Percentiles rank a stretch among this genome's conserved stretches.
Conservation (phyloP, 768 basidiomycete genomes). For the Hirschioporus abietinus region DNA sequence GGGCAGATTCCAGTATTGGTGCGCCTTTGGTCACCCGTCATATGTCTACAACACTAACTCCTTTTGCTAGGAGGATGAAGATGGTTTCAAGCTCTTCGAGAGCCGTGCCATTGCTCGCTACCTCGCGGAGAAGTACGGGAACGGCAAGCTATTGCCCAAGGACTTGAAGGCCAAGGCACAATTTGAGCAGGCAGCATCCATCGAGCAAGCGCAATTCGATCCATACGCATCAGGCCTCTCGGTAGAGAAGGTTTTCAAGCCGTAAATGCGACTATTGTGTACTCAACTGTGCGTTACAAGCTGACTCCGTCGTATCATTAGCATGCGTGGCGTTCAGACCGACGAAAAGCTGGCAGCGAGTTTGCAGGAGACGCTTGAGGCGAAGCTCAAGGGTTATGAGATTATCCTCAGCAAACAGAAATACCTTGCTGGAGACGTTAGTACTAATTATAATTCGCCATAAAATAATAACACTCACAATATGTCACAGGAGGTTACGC, state of each 20-base stretch:
- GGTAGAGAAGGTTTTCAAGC: conserved; percentile 46
- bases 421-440: conserved; percentile 40
- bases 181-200: conserved; percentile 24
- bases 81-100: conserved; percentile 23
- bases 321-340: conserved; percentile 6
- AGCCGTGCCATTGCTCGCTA: conserved; percentile 23
- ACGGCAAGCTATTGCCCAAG: conserved; percentile 15
- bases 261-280: conserved; percentile 27
- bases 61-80: conserved; percentile 16
- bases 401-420: conserved; percentile 48
- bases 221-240: conserved; percentile 35
- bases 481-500: conserved; percentile 35
- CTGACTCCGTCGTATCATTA: neutral
- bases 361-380: conserved; percentile 25
- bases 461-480: neutral
- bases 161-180: conserved; percentile 19
- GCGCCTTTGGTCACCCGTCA: conserved; percentile 3
- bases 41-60: neutral
- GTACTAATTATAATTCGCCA: conserved; percentile 8
- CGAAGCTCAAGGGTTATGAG: conserved; percentile 50
- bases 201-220: conserved; percentile 45
- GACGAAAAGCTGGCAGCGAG: conserved; percentile 9
- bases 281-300: neutral
- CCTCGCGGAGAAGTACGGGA: conserved; percentile 19
- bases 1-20: conserved; percentile 58